Percentiles rank a stretch among this genome's conserved stretches.
Conservation (phyloP, 1,284 basidiomycete genomes). For the Volvariella surrecta region DNA sequence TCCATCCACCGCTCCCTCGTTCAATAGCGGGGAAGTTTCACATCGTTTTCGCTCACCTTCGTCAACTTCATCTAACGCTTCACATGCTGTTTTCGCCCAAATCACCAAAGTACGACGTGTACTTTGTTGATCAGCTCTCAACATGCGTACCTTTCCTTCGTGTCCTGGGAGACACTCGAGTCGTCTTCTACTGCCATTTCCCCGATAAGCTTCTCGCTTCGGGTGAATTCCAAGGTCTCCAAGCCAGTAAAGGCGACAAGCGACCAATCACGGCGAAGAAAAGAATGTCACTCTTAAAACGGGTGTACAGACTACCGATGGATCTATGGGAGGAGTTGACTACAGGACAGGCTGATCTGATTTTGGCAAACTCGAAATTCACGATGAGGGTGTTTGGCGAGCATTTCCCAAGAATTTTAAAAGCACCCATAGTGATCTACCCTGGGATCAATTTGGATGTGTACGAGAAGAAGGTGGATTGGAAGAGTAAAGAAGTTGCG, state of each 20-base stretch:
- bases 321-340: conserved; percentile 88
- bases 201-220: conserved; percentile 88
- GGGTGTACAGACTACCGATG: conserved; percentile 81
- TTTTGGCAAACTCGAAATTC: conserved; percentile 90
- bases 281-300: conserved; percentile 43
- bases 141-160: conserved; percentile 85
- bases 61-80: conserved; percentile 75
- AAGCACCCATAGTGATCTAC: conserved; percentile 74
- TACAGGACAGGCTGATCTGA: conserved; percentile 72
- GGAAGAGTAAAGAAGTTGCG: conserved; percentile 40
- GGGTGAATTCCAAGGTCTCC: conserved; percentile 63
- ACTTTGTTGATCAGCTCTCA: conserved; percentile 92
- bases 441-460: conserved; percentile 83
- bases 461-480: conserved; percentile 43
- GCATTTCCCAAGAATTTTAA: conserved; percentile 65
- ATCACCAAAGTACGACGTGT: conserved; percentile 66
- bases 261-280: not conserved
- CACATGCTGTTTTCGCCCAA: conserved; percentile 43
- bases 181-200: conserved; percentile 98
- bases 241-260: conserved; percentile 25
- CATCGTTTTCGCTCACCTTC: conserved; percentile 83
- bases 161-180: conserved; percentile 56
- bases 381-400: conserved; percentile 74
- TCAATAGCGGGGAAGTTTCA: conserved; percentile 73
- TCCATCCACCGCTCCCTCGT: conserved; percentile 75